phyloP scores from a whole-genome alignment of 306 rosid genomes.

The Vachellia pachyceras region DNA sequence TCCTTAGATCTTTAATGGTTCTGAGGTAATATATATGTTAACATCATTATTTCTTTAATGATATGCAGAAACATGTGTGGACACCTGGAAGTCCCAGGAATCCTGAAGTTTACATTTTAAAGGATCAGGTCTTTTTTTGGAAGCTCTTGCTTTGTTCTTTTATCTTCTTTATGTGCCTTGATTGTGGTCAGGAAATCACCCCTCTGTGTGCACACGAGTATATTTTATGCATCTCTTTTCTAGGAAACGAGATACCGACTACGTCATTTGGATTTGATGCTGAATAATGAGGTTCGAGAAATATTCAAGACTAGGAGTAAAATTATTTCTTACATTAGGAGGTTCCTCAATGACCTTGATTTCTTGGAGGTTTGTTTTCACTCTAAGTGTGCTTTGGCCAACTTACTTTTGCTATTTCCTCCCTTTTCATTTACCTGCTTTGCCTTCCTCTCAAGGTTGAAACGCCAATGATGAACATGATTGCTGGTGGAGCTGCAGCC shows the following conservation, averaged over 20 bases:
- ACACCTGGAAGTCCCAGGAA: slow-evolving; percentile 28
- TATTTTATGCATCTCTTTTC: neutral
- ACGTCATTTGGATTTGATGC: slow-evolving; percentile 91
- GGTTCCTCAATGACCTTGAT: slow-evolving; percentile 73
- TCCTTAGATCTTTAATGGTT: neutral
- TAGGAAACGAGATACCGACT: slow-evolving; percentile 95
- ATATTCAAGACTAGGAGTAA: slow-evolving; percentile 82
- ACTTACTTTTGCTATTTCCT: neutral
- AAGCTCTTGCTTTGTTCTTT: neutral
- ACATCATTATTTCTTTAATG: neutral
- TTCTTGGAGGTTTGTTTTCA: slow-evolving; percentile 84
- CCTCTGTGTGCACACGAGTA: neutral
- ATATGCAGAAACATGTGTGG: slow-evolving; percentile 12
- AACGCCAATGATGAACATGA: slow-evolving; percentile 99
- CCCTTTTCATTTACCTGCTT: slow-evolving; percentile 32
- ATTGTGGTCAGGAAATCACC: neutral
- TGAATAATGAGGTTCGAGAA: slow-evolving; percentile 79
- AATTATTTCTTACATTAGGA: slow-evolving; percentile 67
- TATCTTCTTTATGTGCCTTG: neutral
- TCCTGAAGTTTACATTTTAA: slow-evolving; percentile 33
- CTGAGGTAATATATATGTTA: neutral
- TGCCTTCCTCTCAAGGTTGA: slow-evolving; percentile 69
- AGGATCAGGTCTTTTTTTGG: slow-evolving; percentile 52
- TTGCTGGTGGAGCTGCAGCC: slow-evolving; percentile 98
- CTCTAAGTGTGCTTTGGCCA: slow-evolving; percentile 1